Evolutionary conservation across 306 rosid genomes (phyloP), one percentile per base, ranked within the genome.

Genomic region (Pyrus pyrifolia): DNA sequence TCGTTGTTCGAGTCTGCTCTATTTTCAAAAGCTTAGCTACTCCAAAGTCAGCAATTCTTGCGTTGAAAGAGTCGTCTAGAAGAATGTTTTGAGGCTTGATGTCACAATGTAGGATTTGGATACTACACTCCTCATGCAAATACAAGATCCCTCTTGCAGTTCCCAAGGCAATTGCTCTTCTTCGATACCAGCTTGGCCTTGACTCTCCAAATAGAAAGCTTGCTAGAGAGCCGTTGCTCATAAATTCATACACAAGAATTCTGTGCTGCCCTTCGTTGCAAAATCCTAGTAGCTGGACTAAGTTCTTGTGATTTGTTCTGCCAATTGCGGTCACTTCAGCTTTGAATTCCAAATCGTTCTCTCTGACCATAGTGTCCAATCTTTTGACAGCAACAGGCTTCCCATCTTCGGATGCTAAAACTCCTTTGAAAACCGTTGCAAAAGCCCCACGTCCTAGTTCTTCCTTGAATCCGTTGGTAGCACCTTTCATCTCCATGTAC

Each of bases 91-190:
- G 53, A 49, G 53, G 53, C 53, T 49, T 49, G 5, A 49, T 49
- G 53, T 49, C 53, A 14, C 53, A 49, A 49, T 49, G 53, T 49
- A 49, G 17, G 53, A 49, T 49, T 49, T 49, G 53, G 53, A 17
- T 49, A 18, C 21, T 15, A 49, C 83, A 83, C 45, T 83, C 83
- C 12, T 83, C 86, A 19, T 83, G 86, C 11, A 83, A 67, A 33
- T 83, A 83, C 17, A 49, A 8, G 6, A 83, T 51, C 5, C 80
- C 86, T 49, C 80, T 66, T 0, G 78, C 86, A 7, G 51, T 67
- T 23, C 75, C 83, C 0, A 49, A 0, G 13, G 81, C 82, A 27
- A 84, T 35, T 57, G 55, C 33, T 42, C 52, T 45, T 68, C 84
- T 73, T 4, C 8, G 31, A 5, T 76, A 71, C 84, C 81, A 76